Base-by-base conservation (phyloP, 2,329 filamentous ascomycete species). In the Cladophialophora exuberans region DNA sequence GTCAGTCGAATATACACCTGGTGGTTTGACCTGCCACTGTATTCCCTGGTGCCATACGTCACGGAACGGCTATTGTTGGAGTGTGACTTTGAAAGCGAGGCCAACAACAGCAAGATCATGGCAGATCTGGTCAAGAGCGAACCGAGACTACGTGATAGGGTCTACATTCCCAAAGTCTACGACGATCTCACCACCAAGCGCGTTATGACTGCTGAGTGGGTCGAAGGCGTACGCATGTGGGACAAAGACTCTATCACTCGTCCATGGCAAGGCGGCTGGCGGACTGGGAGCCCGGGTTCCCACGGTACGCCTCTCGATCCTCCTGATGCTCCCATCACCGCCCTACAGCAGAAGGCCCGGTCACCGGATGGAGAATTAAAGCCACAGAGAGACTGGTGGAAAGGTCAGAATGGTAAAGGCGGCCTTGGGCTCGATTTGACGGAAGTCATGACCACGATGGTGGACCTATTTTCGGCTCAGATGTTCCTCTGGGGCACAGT, bases 401-500 rank as follows among this genome's bases (percentile, higher is more conserved):
- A 83, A 64, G 92, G 93, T 3, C 75, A 72, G 5, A 81, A 83
- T 45, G 82, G 84, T 22, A 85, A 83, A 57, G 93, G 92, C 45
- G 94, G 94, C 0, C 83, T 97, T 0, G 94, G 94, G 0, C 77
- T 99, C 2, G 85, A 84, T 6, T 78, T 90, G 25, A 89, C 88
- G 67, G 87, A 93, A 56, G 90, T 97, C 56, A 97, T 97, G 94
- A 88, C 87, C 4, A 97, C 90, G 26, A 97, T 97, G 85, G 84
- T 97, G 45, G 93, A 97, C 70, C 81, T 97, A 28, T 99, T 97
- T 77, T 89, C 87, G n/a, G 92, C 90, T 2, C 93, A 97, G 69
- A 97, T 97, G 81, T 99, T 97, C 78, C 87, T 96, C 62, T 97
- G 90, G 89, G 94, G 94, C 10, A 83, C 89, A 38, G 89, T 97